Evolutionary conservation across 176 grass and related monocot species (phyloP).

Genomic region (Zoysia pacifica): DNA sequence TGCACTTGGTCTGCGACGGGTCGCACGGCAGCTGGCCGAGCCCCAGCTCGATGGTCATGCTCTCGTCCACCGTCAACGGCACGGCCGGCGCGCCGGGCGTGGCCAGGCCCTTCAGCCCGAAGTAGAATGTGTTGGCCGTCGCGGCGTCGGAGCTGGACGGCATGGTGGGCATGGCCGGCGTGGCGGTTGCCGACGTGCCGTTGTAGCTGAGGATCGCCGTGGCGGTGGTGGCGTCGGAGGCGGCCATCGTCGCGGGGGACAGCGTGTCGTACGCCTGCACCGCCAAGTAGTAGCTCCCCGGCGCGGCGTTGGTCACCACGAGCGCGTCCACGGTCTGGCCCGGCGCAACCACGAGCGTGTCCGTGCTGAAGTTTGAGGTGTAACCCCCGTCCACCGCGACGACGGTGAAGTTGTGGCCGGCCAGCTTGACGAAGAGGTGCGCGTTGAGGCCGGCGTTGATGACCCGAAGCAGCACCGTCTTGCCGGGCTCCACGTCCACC

Average conservation of each 20-base stretch:
- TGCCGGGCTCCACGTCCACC: conserved; percentile 51
- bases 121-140: conserved; percentile 54
- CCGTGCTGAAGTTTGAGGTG: conserved; percentile 62
- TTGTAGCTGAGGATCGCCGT: conserved; percentile 66
- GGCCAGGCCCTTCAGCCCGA: conserved; percentile 42
- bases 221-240: conserved; percentile 35
- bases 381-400: conserved; percentile 77
- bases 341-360: conserved; percentile 69
- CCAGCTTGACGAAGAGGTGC: conserved; percentile 78
- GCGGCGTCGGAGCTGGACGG: conserved; percentile 47
- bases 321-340: conserved; percentile 84
- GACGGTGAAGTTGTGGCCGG: conserved; percentile 73
- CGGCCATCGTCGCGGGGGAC: conserved; percentile 13
- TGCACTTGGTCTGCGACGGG: conserved; percentile 49
- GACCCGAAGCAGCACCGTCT: conserved; percentile 60
- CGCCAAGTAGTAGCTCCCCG: conserved; percentile 75
- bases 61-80: conserved; percentile 55
- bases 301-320: conserved; percentile 43
- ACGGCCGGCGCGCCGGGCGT: conserved; percentile 38
- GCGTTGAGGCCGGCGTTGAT: conserved; percentile 74
- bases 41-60: conserved; percentile 56
- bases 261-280: conserved; percentile 43
- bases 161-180: conserved; percentile 48
- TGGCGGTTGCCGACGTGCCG: conserved; percentile 26
- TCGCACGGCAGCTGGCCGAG: conserved; percentile 57